These are phyloP conservation scores for Eutypa lata DNA, from an alignment of 2,329 filamentous ascomycete genomes.

Conservation along the genomic window DNA sequence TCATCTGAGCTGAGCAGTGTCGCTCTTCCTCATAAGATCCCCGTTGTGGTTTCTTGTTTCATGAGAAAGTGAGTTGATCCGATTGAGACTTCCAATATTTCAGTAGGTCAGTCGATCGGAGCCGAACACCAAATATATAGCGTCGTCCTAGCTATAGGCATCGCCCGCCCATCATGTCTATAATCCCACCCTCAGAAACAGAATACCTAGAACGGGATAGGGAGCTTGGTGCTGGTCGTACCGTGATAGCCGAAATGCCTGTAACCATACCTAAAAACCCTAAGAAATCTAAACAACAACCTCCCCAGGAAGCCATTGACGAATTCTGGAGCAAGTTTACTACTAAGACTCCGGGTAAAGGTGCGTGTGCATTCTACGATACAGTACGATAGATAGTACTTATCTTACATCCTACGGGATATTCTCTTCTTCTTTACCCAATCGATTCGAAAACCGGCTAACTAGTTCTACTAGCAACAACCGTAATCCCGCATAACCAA, in stretches of 20 bases:
- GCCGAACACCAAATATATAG: background rate
- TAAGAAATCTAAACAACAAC: constrained; percentile 44
- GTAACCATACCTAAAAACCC: constrained; percentile 12
- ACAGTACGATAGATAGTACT: too few species aligned
- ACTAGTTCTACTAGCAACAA: constrained; percentile 49
- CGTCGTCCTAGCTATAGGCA: background rate
- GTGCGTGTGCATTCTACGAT: too few species aligned
- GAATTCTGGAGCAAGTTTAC: constrained; percentile 73
- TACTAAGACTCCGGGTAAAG: constrained; percentile 68
- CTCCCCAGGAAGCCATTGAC: constrained; percentile 66
- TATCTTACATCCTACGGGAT: too few species aligned
- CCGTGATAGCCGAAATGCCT: constrained; percentile 19
- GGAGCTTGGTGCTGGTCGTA: constrained; percentile 6
- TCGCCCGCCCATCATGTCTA: constrained; percentile 1
- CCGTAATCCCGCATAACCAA: constrained; percentile 65
- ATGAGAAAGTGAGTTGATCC: too few species aligned
- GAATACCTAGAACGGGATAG: constrained; percentile 14
- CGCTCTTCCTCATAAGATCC: too few species aligned
- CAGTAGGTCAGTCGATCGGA: too few species aligned
- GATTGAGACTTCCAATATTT: too few species aligned
- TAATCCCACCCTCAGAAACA: constrained; percentile 14
- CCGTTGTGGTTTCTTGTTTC: too few species aligned
- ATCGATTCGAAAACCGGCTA: too few species aligned
- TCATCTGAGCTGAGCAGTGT: too few species aligned
- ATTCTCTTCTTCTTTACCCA: too few species aligned